Conservation (phyloP, 495 filamentous ascomycete species). For the Ascobolus immersus region DNA sequence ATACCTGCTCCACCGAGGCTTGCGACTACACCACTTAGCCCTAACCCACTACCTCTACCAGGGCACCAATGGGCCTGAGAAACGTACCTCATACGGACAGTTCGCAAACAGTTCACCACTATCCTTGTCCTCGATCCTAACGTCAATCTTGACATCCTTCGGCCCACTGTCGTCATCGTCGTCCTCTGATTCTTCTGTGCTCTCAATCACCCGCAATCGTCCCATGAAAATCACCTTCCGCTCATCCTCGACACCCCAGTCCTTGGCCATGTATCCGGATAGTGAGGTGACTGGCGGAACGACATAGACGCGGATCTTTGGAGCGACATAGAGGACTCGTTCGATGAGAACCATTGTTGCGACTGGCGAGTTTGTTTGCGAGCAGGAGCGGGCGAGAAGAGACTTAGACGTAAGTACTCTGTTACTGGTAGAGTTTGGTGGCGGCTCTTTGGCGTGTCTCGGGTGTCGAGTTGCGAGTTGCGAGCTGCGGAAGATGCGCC, state of each 20-base stretch:
- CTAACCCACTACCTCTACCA: no score
- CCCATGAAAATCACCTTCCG: constrained; percentile 55
- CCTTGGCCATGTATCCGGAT: constrained; percentile 42
- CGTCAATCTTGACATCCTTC: constrained; percentile 34
- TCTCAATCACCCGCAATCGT: constrained; percentile 55
- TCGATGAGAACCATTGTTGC: no score
- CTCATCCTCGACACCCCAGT: constrained; percentile 47
- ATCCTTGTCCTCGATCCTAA: constrained; percentile 45
- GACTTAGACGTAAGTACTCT: no score
- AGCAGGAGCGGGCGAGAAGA: no score
- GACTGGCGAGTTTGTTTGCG: no score
- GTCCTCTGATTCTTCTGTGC: constrained; percentile 12
- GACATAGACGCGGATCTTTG: constrained; percentile 62
- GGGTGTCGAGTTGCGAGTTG: no score
- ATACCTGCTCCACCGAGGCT: constrained; percentile 38
- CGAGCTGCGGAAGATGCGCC: no score
- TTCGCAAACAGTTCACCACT: constrained; percentile 55
- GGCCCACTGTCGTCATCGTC: constrained; percentile 22
- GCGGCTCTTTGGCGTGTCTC: no score
- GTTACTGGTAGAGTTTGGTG: no score
- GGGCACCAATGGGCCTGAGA: neutral
- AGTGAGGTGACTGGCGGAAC: constrained; percentile 36
- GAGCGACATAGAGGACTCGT: no score
- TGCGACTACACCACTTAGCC: no score
- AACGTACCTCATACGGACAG: constrained; percentile 32